Evolutionary conservation across 2,329 filamentous ascomycete genomes (phyloP).

Genomic region (Thelonectria rubi): DNA sequence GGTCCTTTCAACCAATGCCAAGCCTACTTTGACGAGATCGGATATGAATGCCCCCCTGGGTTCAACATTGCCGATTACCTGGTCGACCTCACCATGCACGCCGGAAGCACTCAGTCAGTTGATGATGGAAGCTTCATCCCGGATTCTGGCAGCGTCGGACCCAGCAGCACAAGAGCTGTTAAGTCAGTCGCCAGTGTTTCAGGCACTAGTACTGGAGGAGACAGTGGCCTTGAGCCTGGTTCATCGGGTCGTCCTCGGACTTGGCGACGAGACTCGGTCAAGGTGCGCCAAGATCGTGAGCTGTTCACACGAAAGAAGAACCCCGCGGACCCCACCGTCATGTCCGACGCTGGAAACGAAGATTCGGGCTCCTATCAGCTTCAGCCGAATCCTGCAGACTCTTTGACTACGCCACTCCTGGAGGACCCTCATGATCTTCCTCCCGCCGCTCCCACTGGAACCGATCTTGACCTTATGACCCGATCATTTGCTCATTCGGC

Average conservation of each 20-base stretch:
- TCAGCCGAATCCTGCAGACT: slow-evolving; percentile 54
- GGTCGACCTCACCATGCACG: slow-evolving; percentile 98
- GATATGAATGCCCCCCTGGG: slow-evolving; percentile 91
- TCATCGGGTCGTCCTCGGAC: slow-evolving; percentile 69
- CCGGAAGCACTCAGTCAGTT: slow-evolving; percentile 66
- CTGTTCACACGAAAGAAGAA: slow-evolving; percentile 84
- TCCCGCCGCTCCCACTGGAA: slow-evolving; percentile 68
- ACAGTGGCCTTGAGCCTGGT: slow-evolving; percentile 68
- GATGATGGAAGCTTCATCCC: slow-evolving; percentile 63
- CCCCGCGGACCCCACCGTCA: slow-evolving; percentile 68
- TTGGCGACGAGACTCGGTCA: slow-evolving; percentile 82
- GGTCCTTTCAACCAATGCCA: slow-evolving; percentile 91
- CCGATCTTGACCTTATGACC: slow-evolving; percentile 85
- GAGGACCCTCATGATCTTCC: slow-evolving; percentile 76
- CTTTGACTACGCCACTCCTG: slow-evolving; percentile 65
- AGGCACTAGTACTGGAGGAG: slow-evolving; percentile 76
- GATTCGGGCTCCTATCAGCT: slow-evolving; percentile 62
- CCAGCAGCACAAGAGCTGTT: slow-evolving; percentile 86
- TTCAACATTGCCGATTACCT: slow-evolving; percentile 99
- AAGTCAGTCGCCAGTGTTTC: slow-evolving; percentile 91
- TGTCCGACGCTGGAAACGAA: slow-evolving; percentile 64
- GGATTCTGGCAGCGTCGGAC: slow-evolving; percentile 74
- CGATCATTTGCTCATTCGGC: slow-evolving; percentile 79
- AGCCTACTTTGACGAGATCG: slow-evolving; percentile 88
- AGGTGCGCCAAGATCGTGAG: slow-evolving; percentile 86